These are phyloP conservation scores for Solanum pinnatisectum DNA, from an alignment of 257 asterid genomes.

Conservation along the genomic window DNA sequence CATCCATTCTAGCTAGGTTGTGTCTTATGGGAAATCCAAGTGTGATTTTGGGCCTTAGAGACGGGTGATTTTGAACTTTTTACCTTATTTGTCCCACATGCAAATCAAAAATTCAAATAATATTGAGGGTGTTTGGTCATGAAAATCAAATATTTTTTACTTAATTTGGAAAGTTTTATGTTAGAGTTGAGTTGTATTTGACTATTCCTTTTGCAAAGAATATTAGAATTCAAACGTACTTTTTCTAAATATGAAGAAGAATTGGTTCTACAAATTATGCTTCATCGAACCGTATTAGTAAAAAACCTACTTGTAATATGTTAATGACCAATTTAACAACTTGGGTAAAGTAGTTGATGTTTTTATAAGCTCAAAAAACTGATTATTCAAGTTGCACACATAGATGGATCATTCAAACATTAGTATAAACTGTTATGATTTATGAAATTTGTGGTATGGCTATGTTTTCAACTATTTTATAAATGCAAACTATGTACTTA, in stretches of 20 bases:
- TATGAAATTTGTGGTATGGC: background rate
- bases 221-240: background rate
- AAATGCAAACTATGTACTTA: background rate
- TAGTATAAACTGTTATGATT: background rate
- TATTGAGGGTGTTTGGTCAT: too few species aligned
- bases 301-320: background rate
- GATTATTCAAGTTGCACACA: background rate
- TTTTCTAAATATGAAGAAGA: background rate
- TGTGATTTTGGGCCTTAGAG: background rate
- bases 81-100: background rate
- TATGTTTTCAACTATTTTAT: too few species aligned
- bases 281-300: background rate
- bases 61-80: background rate
- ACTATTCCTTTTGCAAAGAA: background rate
- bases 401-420: background rate
- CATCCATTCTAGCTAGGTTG: background rate
- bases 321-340: background rate
- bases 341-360: background rate
- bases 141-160: background rate
- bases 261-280: background rate
- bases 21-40: background rate
- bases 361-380: background rate
- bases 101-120: too few species aligned
- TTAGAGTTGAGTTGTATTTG: background rate
- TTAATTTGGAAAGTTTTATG: background rate